A percentile compares a stretch with the other conserved stretches of the same genome.
phyloP scores from a whole-genome alignment of 2,329 filamentous ascomycete genomes.

The Ascochyta rabiei region DNA sequence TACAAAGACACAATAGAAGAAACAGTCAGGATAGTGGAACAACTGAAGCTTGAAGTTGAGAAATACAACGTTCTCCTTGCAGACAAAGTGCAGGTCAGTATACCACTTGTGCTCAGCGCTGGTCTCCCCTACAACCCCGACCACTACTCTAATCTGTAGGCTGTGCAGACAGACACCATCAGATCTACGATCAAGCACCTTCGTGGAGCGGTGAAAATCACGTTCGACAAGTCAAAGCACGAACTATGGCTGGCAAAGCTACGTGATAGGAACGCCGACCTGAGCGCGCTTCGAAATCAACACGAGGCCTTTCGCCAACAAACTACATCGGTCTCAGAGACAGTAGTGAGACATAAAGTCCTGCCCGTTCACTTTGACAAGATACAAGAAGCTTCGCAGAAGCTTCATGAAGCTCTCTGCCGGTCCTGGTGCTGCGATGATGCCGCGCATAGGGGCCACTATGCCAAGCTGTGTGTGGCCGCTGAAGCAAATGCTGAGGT shows the following conservation, averaged over 20 bases:
- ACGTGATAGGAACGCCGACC: conserved; percentile 27
- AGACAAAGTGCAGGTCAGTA: too few species aligned
- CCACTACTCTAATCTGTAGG: too few species aligned
- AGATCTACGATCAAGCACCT: conserved; percentile 22
- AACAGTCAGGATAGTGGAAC: neutral
- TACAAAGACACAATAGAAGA: conserved; percentile 24
- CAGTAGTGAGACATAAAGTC: neutral
- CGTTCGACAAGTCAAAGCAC: conserved; percentile 28
- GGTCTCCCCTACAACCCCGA: too few species aligned
- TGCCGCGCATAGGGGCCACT: conserved; percentile 22
- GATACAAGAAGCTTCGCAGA: conserved; percentile 25
- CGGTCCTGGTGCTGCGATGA: conserved; percentile 32
- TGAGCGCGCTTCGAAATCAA: conserved; percentile 23
- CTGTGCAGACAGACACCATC: conserved; percentile 14
- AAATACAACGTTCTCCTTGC: too few species aligned
- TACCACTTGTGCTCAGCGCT: too few species aligned
- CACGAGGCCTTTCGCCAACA: conserved; percentile 25
- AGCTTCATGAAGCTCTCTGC: conserved; percentile 32
- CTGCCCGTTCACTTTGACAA: conserved; percentile 15
- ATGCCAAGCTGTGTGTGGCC: conserved; percentile 33
- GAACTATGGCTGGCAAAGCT: conserved; percentile 20
- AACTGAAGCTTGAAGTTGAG: too few species aligned
- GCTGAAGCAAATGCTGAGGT: conserved; percentile 26
- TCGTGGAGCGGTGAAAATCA: conserved; percentile 14
- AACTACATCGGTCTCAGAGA: too few species aligned